These are phyloP conservation scores for Candolleomyces aberdarensis DNA, from an alignment of 768 basidiomycete genomes.

Conservation along the genomic window DNA sequence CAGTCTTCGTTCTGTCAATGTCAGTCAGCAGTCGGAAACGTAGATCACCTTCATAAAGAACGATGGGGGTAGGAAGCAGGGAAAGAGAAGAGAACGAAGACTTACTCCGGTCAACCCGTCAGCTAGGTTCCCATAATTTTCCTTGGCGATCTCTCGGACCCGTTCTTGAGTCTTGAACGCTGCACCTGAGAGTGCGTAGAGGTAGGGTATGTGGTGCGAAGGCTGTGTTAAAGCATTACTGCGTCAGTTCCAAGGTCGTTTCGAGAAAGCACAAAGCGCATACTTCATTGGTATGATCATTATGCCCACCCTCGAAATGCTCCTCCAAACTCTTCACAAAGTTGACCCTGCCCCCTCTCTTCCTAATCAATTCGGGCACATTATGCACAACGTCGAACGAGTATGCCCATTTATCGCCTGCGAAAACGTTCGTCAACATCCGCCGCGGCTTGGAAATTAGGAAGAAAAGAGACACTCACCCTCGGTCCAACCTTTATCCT, in stretches of 20 bases:
- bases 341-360: slow-evolving; percentile 59
- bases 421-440: not conserved
- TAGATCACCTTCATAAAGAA: too few relatives aligned
- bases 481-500: slow-evolving; percentile 76
- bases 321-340: slow-evolving; percentile 69
- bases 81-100: not conserved
- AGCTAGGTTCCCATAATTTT: slow-evolving; percentile 65
- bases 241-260: too few relatives aligned
- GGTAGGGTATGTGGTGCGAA: slow-evolving; percentile 83
- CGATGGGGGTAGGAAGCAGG: not conserved
- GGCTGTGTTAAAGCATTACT: slow-evolving; percentile 40
- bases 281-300: slow-evolving; percentile 81
- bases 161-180: slow-evolving; percentile 69
- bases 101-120: slow-evolving; percentile 71
- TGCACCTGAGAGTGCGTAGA: slow-evolving; percentile 71
- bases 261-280: too few relatives aligned
- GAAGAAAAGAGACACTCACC: slow-evolving; percentile 32
- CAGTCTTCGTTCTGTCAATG: slow-evolving; percentile 75
- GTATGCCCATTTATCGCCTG: slow-evolving; percentile 61
- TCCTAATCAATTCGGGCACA: slow-evolving; percentile 55
- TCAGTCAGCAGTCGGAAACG: not conserved
- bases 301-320: slow-evolving; percentile 60
- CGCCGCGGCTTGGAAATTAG: too few relatives aligned
- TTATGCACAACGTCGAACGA: slow-evolving; percentile 78
- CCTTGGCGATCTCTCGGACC: slow-evolving; percentile 61